Evolutionary conservation across 2,329 filamentous ascomycete species (phyloP).

Genomic region (Fusarium bactridioides): DNA sequence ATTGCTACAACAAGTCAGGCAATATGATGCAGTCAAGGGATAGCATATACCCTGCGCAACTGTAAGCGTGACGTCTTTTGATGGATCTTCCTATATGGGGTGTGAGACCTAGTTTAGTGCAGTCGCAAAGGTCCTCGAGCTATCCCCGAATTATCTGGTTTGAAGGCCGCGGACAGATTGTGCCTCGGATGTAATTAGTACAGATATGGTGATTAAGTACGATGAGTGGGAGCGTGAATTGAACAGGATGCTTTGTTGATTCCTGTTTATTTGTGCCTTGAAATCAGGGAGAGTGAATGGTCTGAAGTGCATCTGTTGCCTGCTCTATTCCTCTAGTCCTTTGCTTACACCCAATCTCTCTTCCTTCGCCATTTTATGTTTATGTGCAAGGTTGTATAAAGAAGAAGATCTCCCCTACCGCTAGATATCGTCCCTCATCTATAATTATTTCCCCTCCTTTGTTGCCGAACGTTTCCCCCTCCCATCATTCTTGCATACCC

Average conservation of each 20-base stretch:
- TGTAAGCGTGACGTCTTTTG: neutral
- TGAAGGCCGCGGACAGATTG: neutral
- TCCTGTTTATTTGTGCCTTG: neutral
- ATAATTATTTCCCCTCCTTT: fast-evolving
- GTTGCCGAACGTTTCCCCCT: neutral
- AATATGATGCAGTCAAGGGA: neutral
- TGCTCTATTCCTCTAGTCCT: neutral
- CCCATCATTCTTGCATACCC: fast-evolving
- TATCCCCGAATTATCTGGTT: neutral
- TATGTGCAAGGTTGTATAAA: fast-evolving
- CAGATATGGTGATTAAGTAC: fast-evolving
- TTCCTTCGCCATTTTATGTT: fast-evolving
- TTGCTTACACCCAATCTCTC: neutral
- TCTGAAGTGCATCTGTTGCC: neutral
- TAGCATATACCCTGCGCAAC: neutral
- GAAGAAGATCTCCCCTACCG: no score
- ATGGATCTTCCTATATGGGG: fast-evolving
- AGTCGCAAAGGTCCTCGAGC: no score
- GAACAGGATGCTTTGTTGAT: neutral
- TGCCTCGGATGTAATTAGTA: fast-evolving
- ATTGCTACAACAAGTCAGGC: neutral
- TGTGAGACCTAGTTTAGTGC: neutral
- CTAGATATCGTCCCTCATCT: neutral
- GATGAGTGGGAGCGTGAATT: neutral
- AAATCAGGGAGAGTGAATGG: neutral